phyloP scores from a whole-genome alignment of 257 asterid genomes.

The Ilex aquifolium region DNA sequence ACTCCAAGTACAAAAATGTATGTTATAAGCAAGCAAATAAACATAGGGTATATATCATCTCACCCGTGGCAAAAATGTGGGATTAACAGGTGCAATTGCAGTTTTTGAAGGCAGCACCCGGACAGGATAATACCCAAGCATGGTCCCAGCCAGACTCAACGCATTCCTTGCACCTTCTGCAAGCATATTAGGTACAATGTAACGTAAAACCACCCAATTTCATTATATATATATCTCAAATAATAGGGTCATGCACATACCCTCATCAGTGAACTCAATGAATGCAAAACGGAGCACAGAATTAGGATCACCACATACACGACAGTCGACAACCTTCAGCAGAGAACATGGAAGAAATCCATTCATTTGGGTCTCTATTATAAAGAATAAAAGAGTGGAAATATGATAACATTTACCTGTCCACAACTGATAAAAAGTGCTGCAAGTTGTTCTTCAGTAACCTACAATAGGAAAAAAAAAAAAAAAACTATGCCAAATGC shows the following conservation, averaged over 20 bases:
- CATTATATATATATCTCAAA: background rate
- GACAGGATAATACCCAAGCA: slow-evolving; percentile 82
- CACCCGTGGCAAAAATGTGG: slow-evolving; percentile 70
- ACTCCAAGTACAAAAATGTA: no score
- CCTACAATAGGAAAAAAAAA: background rate
- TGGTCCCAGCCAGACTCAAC: slow-evolving; percentile 59
- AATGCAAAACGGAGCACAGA: background rate
- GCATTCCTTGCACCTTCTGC: slow-evolving; percentile 77
- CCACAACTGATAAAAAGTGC: background rate
- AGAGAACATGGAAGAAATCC: background rate
- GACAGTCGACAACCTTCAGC: background rate
- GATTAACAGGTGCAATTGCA: slow-evolving; percentile 78
- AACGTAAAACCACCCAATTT: slow-evolving; percentile 8
- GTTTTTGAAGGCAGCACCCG: slow-evolving; percentile 74
- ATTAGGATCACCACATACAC: background rate
- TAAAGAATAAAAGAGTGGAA: no score
- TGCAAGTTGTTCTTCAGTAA: background rate
- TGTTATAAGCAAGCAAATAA: background rate
- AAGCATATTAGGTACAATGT: slow-evolving; percentile 9
- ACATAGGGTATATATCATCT: slow-evolving; percentile 11
- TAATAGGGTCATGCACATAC: background rate
- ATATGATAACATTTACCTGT: background rate
- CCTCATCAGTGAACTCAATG: background rate
- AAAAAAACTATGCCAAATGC: no score
- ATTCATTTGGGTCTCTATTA: background rate